Conservation (phyloP, 75 land plant genomes). For the Chamaecyparis obtusa region DNA sequence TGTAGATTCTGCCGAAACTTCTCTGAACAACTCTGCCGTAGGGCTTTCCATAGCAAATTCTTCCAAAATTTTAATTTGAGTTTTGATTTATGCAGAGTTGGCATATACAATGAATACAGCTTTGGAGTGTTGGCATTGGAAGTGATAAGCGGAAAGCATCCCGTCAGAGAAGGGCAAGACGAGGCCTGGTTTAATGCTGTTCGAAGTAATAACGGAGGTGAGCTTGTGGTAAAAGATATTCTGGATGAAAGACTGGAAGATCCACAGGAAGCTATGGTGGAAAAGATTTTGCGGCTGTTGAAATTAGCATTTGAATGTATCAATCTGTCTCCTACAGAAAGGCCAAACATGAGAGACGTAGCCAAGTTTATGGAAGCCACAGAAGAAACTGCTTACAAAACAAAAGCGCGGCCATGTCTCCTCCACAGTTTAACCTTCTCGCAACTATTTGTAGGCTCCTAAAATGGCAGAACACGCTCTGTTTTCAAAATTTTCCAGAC, state of each 20-base stretch:
- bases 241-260: background rate
- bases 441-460: background rate
- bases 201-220: background rate
- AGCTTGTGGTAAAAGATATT: constrained; percentile 6
- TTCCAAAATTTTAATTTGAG: background rate
- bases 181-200: background rate
- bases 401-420: background rate
- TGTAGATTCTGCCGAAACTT: too few relatives aligned
- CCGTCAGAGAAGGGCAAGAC: constrained; percentile 5
- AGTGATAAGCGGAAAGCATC: constrained; percentile 42
- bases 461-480: background rate
- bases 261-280: background rate
- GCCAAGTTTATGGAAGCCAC: background rate
- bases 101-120: constrained; percentile 43
- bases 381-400: background rate
- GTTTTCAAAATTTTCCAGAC: too few relatives aligned
- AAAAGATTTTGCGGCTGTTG: background rate
- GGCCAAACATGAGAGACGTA: constrained; percentile 7
- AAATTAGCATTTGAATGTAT: background rate
- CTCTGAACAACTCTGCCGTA: too few relatives aligned
- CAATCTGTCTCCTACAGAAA: background rate
- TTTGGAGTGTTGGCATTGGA: constrained; percentile 60
- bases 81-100: constrained; percentile 14
- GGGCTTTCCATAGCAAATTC: too few relatives aligned
- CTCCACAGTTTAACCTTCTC: background rate